These are phyloP conservation scores for Spathaspora sp. DNA, from an alignment of 805 yeast genomes.

Conservation along the genomic window DNA sequence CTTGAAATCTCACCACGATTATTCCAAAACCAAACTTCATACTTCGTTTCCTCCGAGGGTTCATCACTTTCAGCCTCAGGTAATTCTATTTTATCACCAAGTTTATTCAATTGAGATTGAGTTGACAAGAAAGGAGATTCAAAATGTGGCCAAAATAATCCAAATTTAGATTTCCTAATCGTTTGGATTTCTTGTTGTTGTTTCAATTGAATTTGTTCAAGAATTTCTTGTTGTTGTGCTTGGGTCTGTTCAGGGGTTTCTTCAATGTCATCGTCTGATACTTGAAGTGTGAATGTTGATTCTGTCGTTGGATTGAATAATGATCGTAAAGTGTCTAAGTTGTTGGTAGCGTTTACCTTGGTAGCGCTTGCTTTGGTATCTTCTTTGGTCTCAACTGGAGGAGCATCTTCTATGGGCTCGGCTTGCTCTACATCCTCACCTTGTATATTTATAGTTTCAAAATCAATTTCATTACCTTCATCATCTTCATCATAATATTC, in stretches of 20 bases:
- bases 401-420: too few species aligned
- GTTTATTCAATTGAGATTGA: slow-evolving; percentile 71
- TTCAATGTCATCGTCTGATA: slow-evolving; percentile 32
- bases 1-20: slow-evolving; percentile 77
- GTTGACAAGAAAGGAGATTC: slow-evolving; percentile 85
- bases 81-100: slow-evolving; percentile 35
- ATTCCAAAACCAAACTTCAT: slow-evolving; percentile 79
- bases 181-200: slow-evolving; percentile 26
- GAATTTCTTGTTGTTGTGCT: slow-evolving; percentile 19
- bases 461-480: slow-evolving; percentile 38
- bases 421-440: too few species aligned
- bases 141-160: slow-evolving; percentile 77
- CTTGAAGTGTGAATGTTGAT: slow-evolving; percentile 37
- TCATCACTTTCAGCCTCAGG: slow-evolving; percentile 30
- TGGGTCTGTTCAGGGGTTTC: slow-evolving; percentile 6
- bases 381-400: slow-evolving; percentile 21
- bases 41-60: slow-evolving; percentile 32
- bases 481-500: slow-evolving; percentile 36
- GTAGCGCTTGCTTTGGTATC: slow-evolving; percentile 52
- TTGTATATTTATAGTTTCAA: slow-evolving; percentile 18
- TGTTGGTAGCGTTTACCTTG: slow-evolving; percentile 23
- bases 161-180: slow-evolving; percentile 20
- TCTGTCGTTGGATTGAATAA: slow-evolving; percentile 9
- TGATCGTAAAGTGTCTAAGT: slow-evolving; percentile 11
- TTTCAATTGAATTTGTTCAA: slow-evolving; percentile 28